Evolutionary conservation across 495 filamentous ascomycete species (phyloP).

Genomic region (Elaphomyces granulatus): DNA sequence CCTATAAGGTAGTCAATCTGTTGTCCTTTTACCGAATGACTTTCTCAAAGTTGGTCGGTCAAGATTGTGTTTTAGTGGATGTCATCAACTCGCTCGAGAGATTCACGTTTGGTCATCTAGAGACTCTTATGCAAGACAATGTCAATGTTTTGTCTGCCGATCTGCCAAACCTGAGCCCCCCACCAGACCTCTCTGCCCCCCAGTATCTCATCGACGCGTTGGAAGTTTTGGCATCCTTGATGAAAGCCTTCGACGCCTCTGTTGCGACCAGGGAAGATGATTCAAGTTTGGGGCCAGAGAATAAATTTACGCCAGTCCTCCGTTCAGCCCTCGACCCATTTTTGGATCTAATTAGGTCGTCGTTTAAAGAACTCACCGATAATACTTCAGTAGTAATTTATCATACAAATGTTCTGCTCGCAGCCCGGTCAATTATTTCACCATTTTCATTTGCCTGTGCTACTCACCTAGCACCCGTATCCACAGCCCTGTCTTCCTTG

Average conservation of each 20-base stretch:
- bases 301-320: conserved; percentile 59
- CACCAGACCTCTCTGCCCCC: conserved; percentile 55
- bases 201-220: conserved; percentile 75
- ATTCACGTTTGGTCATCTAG: conserved; percentile 72
- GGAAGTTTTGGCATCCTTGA: conserved; percentile 52
- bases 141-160: conserved; percentile 59
- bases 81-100: conserved; percentile 53
- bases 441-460: conserved; percentile 30
- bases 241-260: conserved; percentile 77
- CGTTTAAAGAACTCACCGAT: conserved; percentile 44
- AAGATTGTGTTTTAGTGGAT: conserved; percentile 53
- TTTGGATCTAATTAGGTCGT: conserved; percentile 53
- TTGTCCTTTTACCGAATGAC: conserved; percentile 79
- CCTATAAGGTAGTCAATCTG: conserved; percentile 80
- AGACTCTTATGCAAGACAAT: conserved; percentile 61
- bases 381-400: conserved; percentile 55
- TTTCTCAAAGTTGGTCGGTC: conserved; percentile 63
- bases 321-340: conserved; percentile 77
- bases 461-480: conserved; percentile 24
- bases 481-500: conserved; percentile 24
- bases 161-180: conserved; percentile 36
- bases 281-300: conserved; percentile 12
- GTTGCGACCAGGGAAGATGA: conserved; percentile 44
- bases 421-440: conserved; percentile 29
- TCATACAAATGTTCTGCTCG: conserved; percentile 64